A percentile compares a stretch with the other conserved stretches of the same genome.
phyloP scores from a whole-genome alignment of 2,329 filamentous ascomycete species.

The Microcyclosporella mali region DNA sequence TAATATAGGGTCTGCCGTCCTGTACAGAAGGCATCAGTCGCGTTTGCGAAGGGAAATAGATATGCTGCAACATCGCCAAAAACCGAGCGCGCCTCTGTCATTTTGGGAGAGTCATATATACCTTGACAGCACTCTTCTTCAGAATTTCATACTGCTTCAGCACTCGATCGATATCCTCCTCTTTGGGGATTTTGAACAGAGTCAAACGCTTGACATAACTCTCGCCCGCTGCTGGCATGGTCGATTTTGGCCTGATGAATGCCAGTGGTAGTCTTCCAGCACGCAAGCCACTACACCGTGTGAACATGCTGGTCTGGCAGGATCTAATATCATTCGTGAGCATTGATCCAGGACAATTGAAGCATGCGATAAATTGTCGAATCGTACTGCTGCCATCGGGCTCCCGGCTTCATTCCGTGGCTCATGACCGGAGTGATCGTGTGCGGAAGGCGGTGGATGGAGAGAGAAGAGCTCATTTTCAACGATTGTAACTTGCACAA shows the following conservation, averaged over 20 bases:
- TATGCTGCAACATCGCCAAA: no score
- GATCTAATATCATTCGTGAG: no score
- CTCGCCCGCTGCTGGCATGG: conserved; percentile 7
- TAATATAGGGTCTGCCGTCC: conserved; percentile 66
- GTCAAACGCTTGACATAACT: conserved; percentile 44
- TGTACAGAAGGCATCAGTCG: conserved; percentile 29
- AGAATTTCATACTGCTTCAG: conserved; percentile 42
- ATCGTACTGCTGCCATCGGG: no score
- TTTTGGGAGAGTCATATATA: conserved; percentile 11
- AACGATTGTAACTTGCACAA: no score
- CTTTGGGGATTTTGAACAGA: conserved; percentile 48
- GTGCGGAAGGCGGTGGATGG: no score
- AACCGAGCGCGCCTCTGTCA: background rate
- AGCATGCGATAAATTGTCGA: no score
- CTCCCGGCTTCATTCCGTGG: no score
- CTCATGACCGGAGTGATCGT: no score
- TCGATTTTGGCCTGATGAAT: conserved; percentile 6
- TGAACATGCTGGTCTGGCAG: no score
- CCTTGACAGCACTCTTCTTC: conserved; percentile 40
- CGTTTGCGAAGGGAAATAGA: background rate
- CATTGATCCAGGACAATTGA: no score
- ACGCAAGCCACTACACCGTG: no score
- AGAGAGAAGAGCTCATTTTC: no score
- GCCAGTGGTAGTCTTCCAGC: background rate
- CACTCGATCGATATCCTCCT: conserved; percentile 40